These are phyloP conservation scores for Cryphonectria nitschkei DNA, from an alignment of 2,329 filamentous ascomycete species.

Conservation along the genomic window DNA sequence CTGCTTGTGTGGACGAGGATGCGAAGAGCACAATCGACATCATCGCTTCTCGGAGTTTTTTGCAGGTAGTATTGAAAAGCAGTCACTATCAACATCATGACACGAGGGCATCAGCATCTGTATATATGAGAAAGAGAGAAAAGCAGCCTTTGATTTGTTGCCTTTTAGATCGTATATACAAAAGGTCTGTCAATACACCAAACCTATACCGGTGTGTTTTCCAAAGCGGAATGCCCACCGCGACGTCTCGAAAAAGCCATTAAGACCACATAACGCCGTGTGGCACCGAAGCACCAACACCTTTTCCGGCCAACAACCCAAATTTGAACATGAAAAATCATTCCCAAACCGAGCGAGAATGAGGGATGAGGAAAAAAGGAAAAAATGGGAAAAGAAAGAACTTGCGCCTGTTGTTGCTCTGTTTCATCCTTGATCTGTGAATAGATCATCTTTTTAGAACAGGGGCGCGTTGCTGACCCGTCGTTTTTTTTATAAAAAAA, in stretches of 20 bases:
- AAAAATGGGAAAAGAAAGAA: background rate
- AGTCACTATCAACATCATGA: background rate
- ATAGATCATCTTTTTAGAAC: background rate
- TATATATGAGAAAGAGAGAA: background rate
- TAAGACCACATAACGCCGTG: background rate
- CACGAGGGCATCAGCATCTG: background rate
- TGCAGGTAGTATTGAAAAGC: background rate
- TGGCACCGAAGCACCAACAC: background rate
- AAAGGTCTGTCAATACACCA: background rate
- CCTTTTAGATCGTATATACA: slow-evolving; percentile 4
- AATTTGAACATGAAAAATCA: background rate
- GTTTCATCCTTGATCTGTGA: background rate
- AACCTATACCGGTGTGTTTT: background rate
- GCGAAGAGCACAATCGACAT: background rate
- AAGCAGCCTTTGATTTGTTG: background rate
- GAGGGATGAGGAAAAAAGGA: background rate
- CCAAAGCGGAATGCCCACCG: background rate
- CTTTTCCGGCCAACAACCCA: slow-evolving; percentile 1
- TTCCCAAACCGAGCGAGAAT: background rate
- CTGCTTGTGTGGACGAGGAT: background rate
- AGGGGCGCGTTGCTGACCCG: background rate
- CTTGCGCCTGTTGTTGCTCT: slow-evolving; percentile 9
- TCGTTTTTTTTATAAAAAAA: background rate
- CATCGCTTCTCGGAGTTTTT: background rate
- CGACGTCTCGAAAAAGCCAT: background rate